Evolutionary conservation across 306 rosid species (phyloP).

Genomic region (Calophaca sinica): DNA sequence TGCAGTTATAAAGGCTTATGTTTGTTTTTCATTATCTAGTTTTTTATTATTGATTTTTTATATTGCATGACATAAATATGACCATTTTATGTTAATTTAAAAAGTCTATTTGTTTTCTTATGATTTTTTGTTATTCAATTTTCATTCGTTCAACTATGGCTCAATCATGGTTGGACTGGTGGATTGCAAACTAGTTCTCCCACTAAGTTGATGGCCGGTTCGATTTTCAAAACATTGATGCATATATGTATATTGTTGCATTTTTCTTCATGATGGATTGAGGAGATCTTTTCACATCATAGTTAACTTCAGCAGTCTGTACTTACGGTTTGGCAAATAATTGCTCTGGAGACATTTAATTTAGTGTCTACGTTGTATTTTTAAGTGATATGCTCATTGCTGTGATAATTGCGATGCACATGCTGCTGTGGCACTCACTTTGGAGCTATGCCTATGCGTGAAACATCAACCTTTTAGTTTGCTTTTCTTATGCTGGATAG

Average conservation of each 20-base stretch:
- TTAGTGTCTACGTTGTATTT: background rate
- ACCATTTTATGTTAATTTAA: background rate
- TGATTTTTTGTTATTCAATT: background rate
- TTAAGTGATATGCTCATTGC: background rate
- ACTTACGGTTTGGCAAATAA: constrained; percentile 4
- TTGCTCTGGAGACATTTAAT: background rate
- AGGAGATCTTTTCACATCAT: constrained; percentile 7
- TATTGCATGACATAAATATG: too few species aligned
- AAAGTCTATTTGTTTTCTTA: background rate
- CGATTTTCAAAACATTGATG: background rate
- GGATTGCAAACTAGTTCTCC: background rate
- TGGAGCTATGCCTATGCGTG: background rate
- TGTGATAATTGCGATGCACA: background rate
- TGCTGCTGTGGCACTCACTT: background rate
- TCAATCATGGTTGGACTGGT: background rate
- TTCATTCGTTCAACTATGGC: background rate
- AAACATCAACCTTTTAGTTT: constrained; percentile 9
- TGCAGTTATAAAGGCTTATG: background rate
- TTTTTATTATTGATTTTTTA: background rate
- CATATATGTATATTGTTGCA: background rate
- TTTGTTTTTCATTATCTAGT: background rate
- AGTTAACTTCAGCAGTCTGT: background rate
- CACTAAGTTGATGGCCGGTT: background rate
- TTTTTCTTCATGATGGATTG: constrained; percentile 12
- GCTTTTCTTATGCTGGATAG: too few species aligned